Evolutionary conservation across 2,329 filamentous ascomycete genomes (phyloP).

Genomic region (Colletotrichum plurivorum): DNA sequence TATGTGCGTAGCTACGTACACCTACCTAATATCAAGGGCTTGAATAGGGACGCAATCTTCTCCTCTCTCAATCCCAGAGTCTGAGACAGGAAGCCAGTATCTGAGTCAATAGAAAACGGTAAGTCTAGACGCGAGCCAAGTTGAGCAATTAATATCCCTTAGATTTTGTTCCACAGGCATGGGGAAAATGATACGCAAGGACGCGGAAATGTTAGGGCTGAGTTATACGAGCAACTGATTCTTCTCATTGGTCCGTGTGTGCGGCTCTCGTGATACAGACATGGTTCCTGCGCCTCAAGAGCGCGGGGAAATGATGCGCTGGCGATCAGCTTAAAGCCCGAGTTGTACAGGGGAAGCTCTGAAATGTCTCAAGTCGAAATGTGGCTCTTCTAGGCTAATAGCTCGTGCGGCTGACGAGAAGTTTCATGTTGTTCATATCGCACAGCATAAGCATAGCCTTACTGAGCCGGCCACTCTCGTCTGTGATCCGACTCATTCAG

Average conservation of each 20-base stretch:
- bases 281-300: not conserved
- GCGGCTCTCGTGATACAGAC: not conserved
- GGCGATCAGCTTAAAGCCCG: not conserved
- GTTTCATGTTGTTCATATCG: not conserved
- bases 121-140: not conserved
- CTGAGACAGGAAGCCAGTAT: too few relatives aligned
- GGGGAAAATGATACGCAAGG: not conserved
- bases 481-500: too few relatives aligned
- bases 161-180: not conserved
- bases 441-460: not conserved
- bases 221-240: not conserved
- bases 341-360: not conserved
- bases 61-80: too few relatives aligned
- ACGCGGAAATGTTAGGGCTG: not conserved
- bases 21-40: too few relatives aligned
- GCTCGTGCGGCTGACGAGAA: not conserved
- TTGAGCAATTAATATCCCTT: too few relatives aligned
- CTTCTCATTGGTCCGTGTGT: not conserved
- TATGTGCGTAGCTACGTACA: too few relatives aligned
- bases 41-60: too few relatives aligned
- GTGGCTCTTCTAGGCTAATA: not conserved
- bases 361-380: not conserved
- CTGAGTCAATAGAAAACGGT: too few relatives aligned
- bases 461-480: not conserved
- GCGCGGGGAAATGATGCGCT: not conserved